These are phyloP conservation scores for Lachnum nothofagi DNA, from an alignment of 2,329 filamentous ascomycete species.

Conservation along the genomic window DNA sequence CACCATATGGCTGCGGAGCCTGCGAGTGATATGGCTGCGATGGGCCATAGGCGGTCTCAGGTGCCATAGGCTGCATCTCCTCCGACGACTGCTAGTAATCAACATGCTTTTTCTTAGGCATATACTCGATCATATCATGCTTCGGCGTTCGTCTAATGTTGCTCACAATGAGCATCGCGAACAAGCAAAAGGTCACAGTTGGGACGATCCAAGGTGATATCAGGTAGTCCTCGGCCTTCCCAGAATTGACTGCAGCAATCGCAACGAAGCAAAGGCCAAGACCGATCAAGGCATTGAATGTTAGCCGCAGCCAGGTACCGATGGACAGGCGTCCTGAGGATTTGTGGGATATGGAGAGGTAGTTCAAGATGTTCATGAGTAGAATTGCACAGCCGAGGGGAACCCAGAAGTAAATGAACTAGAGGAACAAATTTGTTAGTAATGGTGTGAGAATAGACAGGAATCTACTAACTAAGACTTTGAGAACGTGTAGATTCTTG, in stretches of 20 bases:
- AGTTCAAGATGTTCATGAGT: constrained; percentile 20
- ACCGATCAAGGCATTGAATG: constrained; percentile 5
- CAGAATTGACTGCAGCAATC: constrained; percentile 1
- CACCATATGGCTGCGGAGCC: not conserved
- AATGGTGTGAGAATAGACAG: not conserved
- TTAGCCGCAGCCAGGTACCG: constrained; percentile 2
- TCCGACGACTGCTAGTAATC: not conserved
- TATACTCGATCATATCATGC: not conserved
- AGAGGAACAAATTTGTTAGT: not conserved
- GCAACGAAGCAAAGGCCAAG: constrained; percentile 1
- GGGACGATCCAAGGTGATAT: constrained; percentile 14
- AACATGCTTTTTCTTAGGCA: not conserved
- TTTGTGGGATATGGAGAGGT: constrained; percentile 8
- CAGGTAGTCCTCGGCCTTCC: constrained; percentile 1
- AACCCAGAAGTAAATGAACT: constrained; percentile 27
- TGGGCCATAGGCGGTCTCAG: not conserved
- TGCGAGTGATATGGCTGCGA: not conserved
- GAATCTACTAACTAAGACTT: constrained; percentile 14
- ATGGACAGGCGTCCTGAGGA: not conserved
- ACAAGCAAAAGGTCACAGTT: not conserved
- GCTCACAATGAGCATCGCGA: not conserved
- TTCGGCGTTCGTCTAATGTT: not conserved
- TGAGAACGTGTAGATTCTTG: constrained; percentile 16
- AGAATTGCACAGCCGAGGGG: constrained; percentile 20
- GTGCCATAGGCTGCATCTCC: not conserved